Base-by-base conservation (phyloP, 1,284 basidiomycete species). In the Pyrrhoderma noxium region DNA sequence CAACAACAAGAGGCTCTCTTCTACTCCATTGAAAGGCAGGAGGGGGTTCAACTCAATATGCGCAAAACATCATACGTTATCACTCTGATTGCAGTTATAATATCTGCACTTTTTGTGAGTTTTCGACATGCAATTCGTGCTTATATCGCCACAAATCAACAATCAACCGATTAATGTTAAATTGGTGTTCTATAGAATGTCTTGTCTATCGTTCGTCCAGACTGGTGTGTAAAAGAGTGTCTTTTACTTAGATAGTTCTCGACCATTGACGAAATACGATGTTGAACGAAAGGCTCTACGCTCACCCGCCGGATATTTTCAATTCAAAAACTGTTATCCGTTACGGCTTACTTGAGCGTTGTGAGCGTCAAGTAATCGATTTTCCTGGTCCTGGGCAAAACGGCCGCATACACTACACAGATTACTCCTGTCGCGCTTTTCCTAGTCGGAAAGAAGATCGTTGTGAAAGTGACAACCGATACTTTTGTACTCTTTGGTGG, bases 401-500 rank as follows among this genome's bases (percentile, higher is more conserved):
- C 8, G 68, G 70, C 37, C 67, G 68, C 41, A 58, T 80, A 43
- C 68, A 71, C 40, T 81, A 80, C 64, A 71, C 71, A 3, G 71
- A 77, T 22, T 80, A 75, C 60, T 65, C 77, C 41, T 89, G 85
- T 57, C 78, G 82, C 45, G 61, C 67, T 8, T 89, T 89, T 65
- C 85, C 85, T 2, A 66, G 69, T 44, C 71, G 74, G n/a, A 75
- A 74, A 1, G 64, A 72, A 23, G 84, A 87, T 59, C 60, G 63
- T 2, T 89, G 85, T 59, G 79, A 86, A 56, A 65, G 75, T 45
- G 58, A 57, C 23, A 50, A 56, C 22, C 67, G 69, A 46, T 51
- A 62, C 0, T 80, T 85, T 63, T 89, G 85, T 64, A 72, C 76
- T 16, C 69, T 74, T 40, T 89, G 86, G 85, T 75, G 73, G 13